A percentile compares a stretch with the other conserved stretches of the same genome.
phyloP scores from a whole-genome alignment of 768 basidiomycete genomes.

The Leccinum longicurvipes region DNA sequence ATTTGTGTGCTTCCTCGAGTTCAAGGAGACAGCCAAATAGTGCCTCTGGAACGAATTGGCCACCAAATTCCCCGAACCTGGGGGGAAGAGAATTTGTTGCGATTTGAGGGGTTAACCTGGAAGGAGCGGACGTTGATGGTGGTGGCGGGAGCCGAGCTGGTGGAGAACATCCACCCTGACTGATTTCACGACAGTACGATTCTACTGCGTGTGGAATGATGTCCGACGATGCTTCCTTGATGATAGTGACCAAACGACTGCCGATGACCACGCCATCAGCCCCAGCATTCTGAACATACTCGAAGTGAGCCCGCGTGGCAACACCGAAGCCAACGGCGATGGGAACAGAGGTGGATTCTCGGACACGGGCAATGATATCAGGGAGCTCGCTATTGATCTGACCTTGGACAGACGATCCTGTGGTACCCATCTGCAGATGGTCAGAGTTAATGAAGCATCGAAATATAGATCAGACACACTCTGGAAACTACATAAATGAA shows the following conservation, averaged over 20 bases:
- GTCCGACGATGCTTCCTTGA: conserved; percentile 59
- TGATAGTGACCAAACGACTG: conserved; percentile 76
- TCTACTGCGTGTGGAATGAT: conserved; percentile 55
- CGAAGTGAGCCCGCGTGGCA: conserved; percentile 84
- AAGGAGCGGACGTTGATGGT: neutral
- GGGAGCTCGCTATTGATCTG: conserved; percentile 76
- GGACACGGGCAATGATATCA: conserved; percentile 79
- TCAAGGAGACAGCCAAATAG: conserved; percentile 91
- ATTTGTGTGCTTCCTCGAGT: conserved; percentile 86
- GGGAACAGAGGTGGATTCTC: conserved; percentile 72
- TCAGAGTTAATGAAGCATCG: conserved; percentile 1
- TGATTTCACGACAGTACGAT: conserved; percentile 72
- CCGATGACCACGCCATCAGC: conserved; percentile 96
- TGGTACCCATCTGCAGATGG: conserved; percentile 85
- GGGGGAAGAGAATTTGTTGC: conserved; percentile 58
- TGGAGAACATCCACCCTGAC: conserved; percentile 35
- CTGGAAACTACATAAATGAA: conserved; percentile 99
- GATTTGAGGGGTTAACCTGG: conserved; percentile 21
- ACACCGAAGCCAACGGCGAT: conserved; percentile 98
- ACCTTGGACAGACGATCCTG: conserved; percentile 79
- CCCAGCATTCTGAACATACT: conserved; percentile 79
- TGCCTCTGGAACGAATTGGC: conserved; percentile 96
- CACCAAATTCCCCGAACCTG: conserved; percentile 93
- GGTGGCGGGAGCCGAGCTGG: conserved; percentile 1
- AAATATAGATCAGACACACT: conserved; percentile 38